phyloP scores from a whole-genome alignment of 2,329 filamentous ascomycete genomes.

The Apiospora phragmitis region DNA sequence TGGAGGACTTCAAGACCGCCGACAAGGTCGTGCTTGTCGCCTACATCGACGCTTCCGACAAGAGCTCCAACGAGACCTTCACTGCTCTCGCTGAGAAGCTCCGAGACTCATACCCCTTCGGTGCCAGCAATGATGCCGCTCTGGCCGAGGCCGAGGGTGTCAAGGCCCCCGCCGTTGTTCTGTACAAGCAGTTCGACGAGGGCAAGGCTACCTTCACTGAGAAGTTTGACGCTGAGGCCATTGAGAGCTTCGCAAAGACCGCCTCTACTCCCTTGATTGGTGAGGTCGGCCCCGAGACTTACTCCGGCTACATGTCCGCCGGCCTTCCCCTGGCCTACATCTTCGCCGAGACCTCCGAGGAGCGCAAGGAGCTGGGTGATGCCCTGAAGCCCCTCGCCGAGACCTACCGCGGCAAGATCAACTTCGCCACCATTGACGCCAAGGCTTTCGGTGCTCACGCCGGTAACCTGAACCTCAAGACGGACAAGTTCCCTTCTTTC shows the following conservation, averaged over 20 bases:
- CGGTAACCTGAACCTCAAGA: constrained; percentile 94
- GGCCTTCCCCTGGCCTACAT: constrained; percentile 95
- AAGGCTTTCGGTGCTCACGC: constrained; percentile 93
- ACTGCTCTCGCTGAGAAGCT: constrained; percentile 70
- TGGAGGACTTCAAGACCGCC: constrained; percentile 95
- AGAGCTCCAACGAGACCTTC: constrained; percentile 86
- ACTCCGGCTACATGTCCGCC: constrained; percentile 89
- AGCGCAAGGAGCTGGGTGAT: constrained; percentile 77
- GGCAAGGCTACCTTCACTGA: constrained; percentile 84
- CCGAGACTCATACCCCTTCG: constrained; percentile 92
- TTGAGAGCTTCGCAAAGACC: constrained; percentile 81
- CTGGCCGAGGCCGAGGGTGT: constrained; percentile 90
- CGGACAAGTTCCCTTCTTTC: constrained; percentile 94
- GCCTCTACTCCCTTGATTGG: constrained; percentile 88
- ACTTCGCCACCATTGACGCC: constrained; percentile 97
- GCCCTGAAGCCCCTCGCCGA: constrained; percentile 83
- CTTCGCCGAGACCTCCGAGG: constrained; percentile 89
- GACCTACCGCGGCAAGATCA: constrained; percentile 91
- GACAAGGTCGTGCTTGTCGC: constrained; percentile 95
- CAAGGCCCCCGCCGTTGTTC: constrained; percentile 80
- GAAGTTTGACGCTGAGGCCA: constrained; percentile 77
- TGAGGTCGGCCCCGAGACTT: constrained; percentile 96
- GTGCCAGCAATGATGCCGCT: constrained; percentile 77
- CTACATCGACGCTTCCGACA: constrained; percentile 79
- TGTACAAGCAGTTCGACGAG: constrained; percentile 98